Conservation (phyloP, 306 rosid genomes). For the apple (Malus domestica) region ASM211411v1 NC_041789.1:22908001-22908500, state of each 20-base stretch:
- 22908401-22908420: not conserved
- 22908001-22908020: not conserved
- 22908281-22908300: not conserved
- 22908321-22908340: not conserved
- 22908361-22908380: too few relatives aligned
- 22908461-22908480: not conserved
- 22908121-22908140: conserved; percentile 1
- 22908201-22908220: not conserved
- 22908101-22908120: conserved; percentile 2
- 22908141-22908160: conserved; percentile 33
- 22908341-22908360: too few relatives aligned
- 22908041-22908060: not conserved
- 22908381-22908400: too few relatives aligned
- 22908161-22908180: conserved; percentile 10
- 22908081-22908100: conserved; percentile 14
- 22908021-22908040: not conserved
- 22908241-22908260: conserved; percentile 10
- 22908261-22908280: conserved; percentile 6
- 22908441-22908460: not conserved
- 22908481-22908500: not conserved
- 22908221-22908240: not conserved
- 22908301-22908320: not conserved
- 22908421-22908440: not conserved
- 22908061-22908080: conserved; percentile 27
- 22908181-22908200: not conserved